phyloP scores from a whole-genome alignment of 495 filamentous ascomycete species.

The Penicillium crystallinum region DNA sequence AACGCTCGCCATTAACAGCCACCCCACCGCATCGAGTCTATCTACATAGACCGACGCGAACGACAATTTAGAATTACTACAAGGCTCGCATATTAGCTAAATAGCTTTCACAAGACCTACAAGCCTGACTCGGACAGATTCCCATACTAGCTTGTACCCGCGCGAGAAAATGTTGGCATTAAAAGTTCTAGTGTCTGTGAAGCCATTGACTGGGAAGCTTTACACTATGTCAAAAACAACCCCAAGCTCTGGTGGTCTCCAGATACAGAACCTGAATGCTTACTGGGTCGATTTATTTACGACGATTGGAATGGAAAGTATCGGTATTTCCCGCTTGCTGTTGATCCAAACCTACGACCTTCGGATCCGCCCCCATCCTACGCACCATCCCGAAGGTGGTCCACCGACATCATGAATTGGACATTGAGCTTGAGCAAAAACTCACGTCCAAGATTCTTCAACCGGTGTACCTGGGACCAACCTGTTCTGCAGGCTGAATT shows the following conservation, averaged over 20 bases:
- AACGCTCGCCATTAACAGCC: no score
- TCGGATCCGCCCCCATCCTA: conserved; percentile 50
- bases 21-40: no score
- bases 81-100: no score
- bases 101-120: conserved; percentile 88
- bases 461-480: conserved; percentile 54
- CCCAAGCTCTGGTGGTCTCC: conserved; percentile 51
- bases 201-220: conserved; percentile 62
- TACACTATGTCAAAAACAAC: conserved; percentile 49
- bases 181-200: not conserved
- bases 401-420: conserved; percentile 62
- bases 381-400: conserved; percentile 45
- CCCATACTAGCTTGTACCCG: conserved; percentile 81
- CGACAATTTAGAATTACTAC: no score
- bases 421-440: conserved; percentile 54
- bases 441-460: conserved; percentile 37
- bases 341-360: conserved; percentile 39
- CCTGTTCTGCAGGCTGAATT: conserved; percentile 73
- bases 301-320: conserved; percentile 68
- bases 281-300: conserved; percentile 61
- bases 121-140: conserved; percentile 56
- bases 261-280: conserved; percentile 48
- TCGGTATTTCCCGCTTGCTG: conserved; percentile 41
- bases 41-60: no score
- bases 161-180: not conserved